Evolutionary conservation across 306 rosid genomes (phyloP).

Genomic region (Quercus suber): DNA sequence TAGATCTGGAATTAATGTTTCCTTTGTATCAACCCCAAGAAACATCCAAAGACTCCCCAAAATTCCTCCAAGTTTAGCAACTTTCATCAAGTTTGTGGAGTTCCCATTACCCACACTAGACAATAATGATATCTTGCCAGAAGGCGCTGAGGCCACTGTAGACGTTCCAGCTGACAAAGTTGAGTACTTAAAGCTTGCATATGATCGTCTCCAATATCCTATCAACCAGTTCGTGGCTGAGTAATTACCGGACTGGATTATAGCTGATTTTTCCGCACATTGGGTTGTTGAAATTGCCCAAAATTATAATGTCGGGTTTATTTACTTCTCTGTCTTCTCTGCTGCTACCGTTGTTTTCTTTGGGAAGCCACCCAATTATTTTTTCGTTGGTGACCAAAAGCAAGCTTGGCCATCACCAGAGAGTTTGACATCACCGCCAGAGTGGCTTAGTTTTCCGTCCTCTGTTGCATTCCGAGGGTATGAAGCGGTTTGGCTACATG

Average conservation of each 20-base stretch:
- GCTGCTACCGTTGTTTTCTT: too few species aligned
- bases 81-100: conserved; percentile 11
- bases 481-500: too few species aligned
- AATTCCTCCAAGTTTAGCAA: conserved; percentile 18
- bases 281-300: conserved; percentile 6
- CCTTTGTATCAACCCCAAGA: conserved; percentile 27
- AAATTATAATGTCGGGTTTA: not conserved
- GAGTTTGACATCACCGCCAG: too few species aligned
- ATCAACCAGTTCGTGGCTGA: conserved; percentile 1
- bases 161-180: conserved; percentile 21
- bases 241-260: conserved; percentile 25
- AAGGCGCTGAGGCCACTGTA: conserved; percentile 27
- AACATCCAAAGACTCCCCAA: conserved; percentile 31
- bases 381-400: too few species aligned
- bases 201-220: conserved; percentile 9
- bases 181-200: conserved; percentile 6
- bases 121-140: conserved; percentile 10
- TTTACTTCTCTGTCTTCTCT: not conserved
- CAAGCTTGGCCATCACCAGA: too few species aligned
- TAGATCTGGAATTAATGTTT: conserved; percentile 19
- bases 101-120: conserved; percentile 19
- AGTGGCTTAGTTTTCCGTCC: too few species aligned
- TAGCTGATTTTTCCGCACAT: conserved; percentile 11
- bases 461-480: too few species aligned
- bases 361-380: too few species aligned